Base-by-base conservation (phyloP, 2,329 filamentous ascomycete genomes). In the Corynespora cassiicola region DNA sequence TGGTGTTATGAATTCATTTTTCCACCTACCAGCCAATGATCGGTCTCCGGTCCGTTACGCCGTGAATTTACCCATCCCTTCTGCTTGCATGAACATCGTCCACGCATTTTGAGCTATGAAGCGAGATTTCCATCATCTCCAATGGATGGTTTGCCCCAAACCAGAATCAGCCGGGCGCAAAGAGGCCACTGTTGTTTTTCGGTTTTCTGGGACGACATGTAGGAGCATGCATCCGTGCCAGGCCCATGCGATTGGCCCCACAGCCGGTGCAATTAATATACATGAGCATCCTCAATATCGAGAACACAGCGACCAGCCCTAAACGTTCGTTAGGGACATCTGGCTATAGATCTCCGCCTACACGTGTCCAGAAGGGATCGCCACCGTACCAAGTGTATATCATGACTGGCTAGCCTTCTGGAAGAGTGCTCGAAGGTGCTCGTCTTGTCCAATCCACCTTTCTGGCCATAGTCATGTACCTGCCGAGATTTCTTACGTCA, bases 271-370 rank as follows among this genome's bases (percentile, higher is more conserved):
- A 63, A 63, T 66, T 61, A 66, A 66, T 62, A 44, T 61, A 63
- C 34, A 50, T 61, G 62, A 65, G 54, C 54, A 52, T 48, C 54
- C 52, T 61, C 58, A 61, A 61, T 61, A 52, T 59, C 49, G 31
- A 45, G 33, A 44, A 43, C 56, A 53, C 50, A 47, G 44, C 52
- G 31, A 45, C 40, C 39, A 46, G 45, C 39, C 41, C 42, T 39
- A 42, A 22, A 50, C 27, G 26, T 42, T 43, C 27, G 10, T 49
- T 54, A 45, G 34, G 50, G 50, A 54, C 31, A 61, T 54, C 34
- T 58, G 50, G 44, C 50, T 58, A 51, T 52, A 62, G 44, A 7
- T 15, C 20, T 39, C 31, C 49, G 31, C 49, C 52, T 62, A 63
- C 51, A 66, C 63, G 64, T 68, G 63, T 54, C 54, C 62, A 59